Evolutionary conservation across 2,329 filamentous ascomycete species (phyloP).

Genomic region (Alternaria sp.): DNA sequence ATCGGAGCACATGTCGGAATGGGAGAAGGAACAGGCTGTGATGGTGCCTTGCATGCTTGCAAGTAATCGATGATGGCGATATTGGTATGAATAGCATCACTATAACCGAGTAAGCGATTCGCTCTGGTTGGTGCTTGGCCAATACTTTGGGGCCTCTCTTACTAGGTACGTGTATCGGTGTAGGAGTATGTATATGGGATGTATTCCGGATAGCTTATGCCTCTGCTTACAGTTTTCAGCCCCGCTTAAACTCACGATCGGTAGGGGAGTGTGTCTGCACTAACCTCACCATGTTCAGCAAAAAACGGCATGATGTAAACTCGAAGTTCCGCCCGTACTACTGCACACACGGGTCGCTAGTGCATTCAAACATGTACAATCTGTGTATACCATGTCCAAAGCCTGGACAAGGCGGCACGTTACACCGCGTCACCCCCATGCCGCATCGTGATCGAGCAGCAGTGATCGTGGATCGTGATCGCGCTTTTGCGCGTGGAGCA

Average conservation of each 20-base stretch:
- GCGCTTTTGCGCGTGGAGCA: background rate
- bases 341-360: background rate
- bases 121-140: background rate
- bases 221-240: background rate
- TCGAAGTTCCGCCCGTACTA: background rate
- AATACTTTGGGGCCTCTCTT: background rate
- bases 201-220: background rate
- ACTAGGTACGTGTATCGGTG: background rate
- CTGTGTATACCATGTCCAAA: background rate
- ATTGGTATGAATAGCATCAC: background rate
- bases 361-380: background rate
- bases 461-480: background rate
- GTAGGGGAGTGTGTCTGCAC: background rate
- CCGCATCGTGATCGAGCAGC: background rate
- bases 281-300: background rate
- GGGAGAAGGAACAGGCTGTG: background rate
- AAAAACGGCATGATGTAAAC: background rate
- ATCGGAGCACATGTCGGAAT: background rate
- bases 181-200: background rate
- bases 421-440: background rate
- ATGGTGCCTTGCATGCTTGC: background rate
- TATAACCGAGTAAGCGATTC: background rate
- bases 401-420: background rate
- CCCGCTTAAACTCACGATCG: background rate
- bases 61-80: background rate